Evolutionary conservation across 1,284 basidiomycete species (phyloP).

Genomic region (Phylloporus sp.): DNA sequence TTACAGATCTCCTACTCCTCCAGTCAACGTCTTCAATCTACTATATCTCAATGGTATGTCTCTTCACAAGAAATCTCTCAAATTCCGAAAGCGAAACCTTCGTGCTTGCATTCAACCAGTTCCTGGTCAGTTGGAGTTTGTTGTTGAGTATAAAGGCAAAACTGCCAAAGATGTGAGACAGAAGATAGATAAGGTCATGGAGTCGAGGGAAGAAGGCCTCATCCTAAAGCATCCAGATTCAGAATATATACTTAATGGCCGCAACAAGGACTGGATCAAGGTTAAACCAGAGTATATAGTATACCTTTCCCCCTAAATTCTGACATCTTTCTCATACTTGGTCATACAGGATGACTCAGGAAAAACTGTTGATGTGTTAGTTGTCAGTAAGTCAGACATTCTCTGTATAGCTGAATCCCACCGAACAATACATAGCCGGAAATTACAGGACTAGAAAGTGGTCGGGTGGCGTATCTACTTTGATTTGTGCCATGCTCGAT

Average conservation of each 20-base stretch:
- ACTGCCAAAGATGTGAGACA: constrained; percentile 79
- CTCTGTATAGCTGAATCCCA: neutral
- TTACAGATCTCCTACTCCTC: constrained; percentile 5
- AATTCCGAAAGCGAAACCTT: constrained; percentile 74
- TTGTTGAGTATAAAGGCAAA: constrained; percentile 70
- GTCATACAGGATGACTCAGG: constrained; percentile 77
- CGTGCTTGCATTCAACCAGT: constrained; percentile 63
- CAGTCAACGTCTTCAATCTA: constrained; percentile 95
- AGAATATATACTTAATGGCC: constrained; percentile 81
- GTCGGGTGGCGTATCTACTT: constrained; percentile 78
- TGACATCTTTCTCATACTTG: constrained; percentile 7
- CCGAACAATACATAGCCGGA: constrained; percentile 49
- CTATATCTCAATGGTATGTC: constrained; percentile 83
- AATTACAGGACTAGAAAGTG: constrained; percentile 77
- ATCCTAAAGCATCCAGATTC: constrained; percentile 86
- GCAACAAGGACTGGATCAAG: constrained; percentile 92
- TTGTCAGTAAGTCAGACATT: constrained; percentile 65
- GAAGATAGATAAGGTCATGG: constrained; percentile 83
- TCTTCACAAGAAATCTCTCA: constrained; percentile 63
- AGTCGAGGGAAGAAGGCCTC: constrained; percentile 85
- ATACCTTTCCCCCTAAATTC: constrained; percentile 17
- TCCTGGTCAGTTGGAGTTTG: constrained; percentile 80
- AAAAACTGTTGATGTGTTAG: constrained; percentile 87
- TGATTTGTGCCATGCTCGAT: constrained; percentile 79
- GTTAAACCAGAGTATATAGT: constrained; percentile 96